phyloP scores from a whole-genome alignment of 2,329 filamentous ascomycete genomes.

The Venturia pyrina region DNA sequence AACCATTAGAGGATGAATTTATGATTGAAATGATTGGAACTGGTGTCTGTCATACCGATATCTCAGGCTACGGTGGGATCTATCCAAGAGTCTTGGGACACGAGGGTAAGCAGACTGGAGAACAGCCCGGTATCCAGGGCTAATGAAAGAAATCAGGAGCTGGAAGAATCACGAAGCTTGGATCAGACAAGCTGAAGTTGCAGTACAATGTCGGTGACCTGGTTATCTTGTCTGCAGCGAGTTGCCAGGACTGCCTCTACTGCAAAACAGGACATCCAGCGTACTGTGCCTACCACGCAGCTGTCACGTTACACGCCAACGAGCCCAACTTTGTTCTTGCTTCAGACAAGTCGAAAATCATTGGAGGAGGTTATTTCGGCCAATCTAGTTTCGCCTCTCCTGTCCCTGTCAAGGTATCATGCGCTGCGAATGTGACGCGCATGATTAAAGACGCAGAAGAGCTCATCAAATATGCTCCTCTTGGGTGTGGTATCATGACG shows the following conservation, averaged over 20 bases:
- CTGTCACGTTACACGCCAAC: constrained; percentile 6
- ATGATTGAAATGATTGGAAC: constrained; percentile 5
- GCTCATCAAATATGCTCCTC: constrained; percentile 25
- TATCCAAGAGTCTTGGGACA: constrained; percentile 8
- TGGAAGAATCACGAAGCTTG: constrained; percentile 13
- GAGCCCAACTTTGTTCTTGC: constrained; percentile 10
- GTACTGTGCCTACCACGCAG: constrained; percentile 3
- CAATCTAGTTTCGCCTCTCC: constrained; percentile 15
- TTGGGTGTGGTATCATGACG: constrained; percentile 35
- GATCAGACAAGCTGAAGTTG: background rate
- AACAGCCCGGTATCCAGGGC: background rate
- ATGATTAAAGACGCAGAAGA: constrained; percentile 16
- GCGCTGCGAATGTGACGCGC: constrained; percentile 7
- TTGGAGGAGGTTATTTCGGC: constrained; percentile 14
- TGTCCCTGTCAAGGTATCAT: constrained; percentile 13
- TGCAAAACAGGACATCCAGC: constrained; percentile 6
- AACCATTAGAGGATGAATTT: constrained; percentile 3
- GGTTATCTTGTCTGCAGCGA: background rate
- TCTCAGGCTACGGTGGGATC: background rate
- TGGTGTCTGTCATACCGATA: background rate
- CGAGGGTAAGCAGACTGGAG: background rate
- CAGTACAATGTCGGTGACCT: background rate
- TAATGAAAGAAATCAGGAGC: constrained; percentile 10
- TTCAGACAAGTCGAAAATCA: background rate
- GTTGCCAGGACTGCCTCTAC: background rate